phyloP scores from a whole-genome alignment of 2,329 filamentous ascomycete species.

The Alternaria tenuissima region DNA sequence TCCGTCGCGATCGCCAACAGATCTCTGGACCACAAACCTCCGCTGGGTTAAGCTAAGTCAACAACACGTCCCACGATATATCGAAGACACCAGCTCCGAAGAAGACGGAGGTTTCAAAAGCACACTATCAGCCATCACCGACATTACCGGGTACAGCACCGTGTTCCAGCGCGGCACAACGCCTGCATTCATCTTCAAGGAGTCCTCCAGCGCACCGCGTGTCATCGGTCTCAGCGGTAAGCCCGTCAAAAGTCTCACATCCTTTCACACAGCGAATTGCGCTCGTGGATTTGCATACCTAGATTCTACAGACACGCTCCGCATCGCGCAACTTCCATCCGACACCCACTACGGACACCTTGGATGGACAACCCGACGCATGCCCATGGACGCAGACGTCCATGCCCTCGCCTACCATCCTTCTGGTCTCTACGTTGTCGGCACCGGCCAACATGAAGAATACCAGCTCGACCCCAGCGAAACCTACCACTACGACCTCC shows the following conservation, averaged over 20 bases:
- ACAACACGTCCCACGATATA: constrained; percentile 68
- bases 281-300: constrained; percentile 85
- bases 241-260: constrained; percentile 74
- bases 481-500: constrained; percentile 83
- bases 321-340: constrained; percentile 75
- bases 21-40: constrained; percentile 65
- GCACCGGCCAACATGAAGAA: constrained; percentile 70
- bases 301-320: constrained; percentile 67
- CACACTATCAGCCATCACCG: constrained; percentile 66
- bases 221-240: constrained; percentile 76
- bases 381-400: constrained; percentile 74
- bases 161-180: constrained; percentile 84
- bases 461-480: constrained; percentile 84
- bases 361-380: constrained; percentile 76
- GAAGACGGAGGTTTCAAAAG: constrained; percentile 56
- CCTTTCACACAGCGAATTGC: constrained; percentile 79
- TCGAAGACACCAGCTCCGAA: constrained; percentile 58
- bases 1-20: constrained; percentile 48
- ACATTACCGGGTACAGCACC: constrained; percentile 79
- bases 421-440: constrained; percentile 78
- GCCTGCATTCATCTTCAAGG: constrained; percentile 83
- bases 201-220: constrained; percentile 77
- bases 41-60: constrained; percentile 81
- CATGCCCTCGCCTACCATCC: constrained; percentile 80
- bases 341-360: constrained; percentile 75